A percentile compares a stretch with the other conserved stretches of the same genome.
Evolutionary conservation across 75 land plant species (phyloP).

Genomic region (Selaginella tamariscina): DNA sequence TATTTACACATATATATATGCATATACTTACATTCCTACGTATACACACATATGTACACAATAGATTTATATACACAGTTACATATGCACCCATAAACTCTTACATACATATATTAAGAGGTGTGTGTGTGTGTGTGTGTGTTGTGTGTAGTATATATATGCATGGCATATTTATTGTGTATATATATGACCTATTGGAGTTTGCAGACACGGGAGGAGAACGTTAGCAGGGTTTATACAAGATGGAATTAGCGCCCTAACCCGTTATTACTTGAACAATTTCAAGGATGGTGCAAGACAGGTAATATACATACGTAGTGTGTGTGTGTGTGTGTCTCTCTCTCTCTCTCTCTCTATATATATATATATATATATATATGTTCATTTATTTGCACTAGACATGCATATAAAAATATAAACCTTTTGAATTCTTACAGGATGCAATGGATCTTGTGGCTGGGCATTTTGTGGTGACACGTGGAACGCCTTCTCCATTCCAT

Average conservation of each 20-base stretch:
- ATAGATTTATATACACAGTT: background rate
- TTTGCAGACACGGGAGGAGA: conserved; percentile 54
- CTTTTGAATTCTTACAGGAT: conserved; percentile 40
- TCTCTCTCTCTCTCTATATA: too few species aligned
- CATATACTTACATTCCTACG: background rate
- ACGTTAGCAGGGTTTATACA: conserved; percentile 55
- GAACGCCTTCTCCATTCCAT: conserved; percentile 58
- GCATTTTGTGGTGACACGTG: conserved; percentile 49
- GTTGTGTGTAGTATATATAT: too few species aligned
- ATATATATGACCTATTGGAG: conserved; percentile 1
- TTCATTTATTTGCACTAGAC: background rate
- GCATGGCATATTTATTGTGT: too few species aligned
- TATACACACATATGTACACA: background rate
- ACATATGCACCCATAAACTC: background rate
- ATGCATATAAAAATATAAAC: too few species aligned
- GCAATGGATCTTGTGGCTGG: conserved; percentile 92
- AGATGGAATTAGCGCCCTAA: conserved; percentile 66
- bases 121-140: background rate
- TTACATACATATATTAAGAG: background rate
- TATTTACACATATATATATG: background rate
- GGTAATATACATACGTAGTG: conserved; percentile 25
- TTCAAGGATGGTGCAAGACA: conserved; percentile 83
- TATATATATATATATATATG: too few species aligned
- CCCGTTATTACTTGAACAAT: conserved; percentile 77
- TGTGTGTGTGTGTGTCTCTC: too few species aligned